Base-by-base conservation (phyloP, 2,329 filamentous ascomycete genomes). In the Alternaria tenuissima region DNA sequence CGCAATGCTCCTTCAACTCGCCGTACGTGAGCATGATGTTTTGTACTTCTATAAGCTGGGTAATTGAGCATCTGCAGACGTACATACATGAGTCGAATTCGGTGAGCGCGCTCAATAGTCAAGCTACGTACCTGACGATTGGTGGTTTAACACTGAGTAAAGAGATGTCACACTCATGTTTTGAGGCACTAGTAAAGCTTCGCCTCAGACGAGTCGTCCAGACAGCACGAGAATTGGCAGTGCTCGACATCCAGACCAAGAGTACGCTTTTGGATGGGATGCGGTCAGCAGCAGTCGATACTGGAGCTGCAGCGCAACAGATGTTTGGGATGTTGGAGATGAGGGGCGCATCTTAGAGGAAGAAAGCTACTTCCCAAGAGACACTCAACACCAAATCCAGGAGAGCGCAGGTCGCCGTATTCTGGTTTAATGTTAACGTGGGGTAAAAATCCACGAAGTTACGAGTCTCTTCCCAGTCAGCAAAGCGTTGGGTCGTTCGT, bases 301-400 rank as follows among this genome's bases (percentile, higher is more conserved):
- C n/a, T 32, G 44, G 44, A 47, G 44, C 26, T n/a, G 44, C 44
- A 47, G 44, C 44, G 44, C 44, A 47, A 5, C 44, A 47, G 44
- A 47, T 47, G 44, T 47, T 47, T 16, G 44, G 44, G 5, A 47
- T 47, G 44, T 47, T 47, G 26, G 44, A 47, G 7, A 47, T 47
- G 44, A 30, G 44, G 28, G 44, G 44, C 18, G 26, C 14, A 7
- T 43, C 26, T 43, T 24, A 14, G 26, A 26, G 7, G 22, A 26
- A 8, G 14, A 47, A 32, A 32, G 28, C 44, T 47, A 1, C 26
- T 26, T 18, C 9, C 12, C 18, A 11, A 20, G n/a, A 18, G 3
- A 0, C n/a, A 7, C 24, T 2, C 44, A 47, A 18, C 26, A 32
- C 14, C 12, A 34, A 7, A 14, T 34, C 4, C 11, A 16, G 32